Evolutionary conservation across 2,329 filamentous ascomycete genomes (phyloP), one percentile per base, ranked within the genome.

Genomic region (Aspergillus pseudotamarii): DNA sequence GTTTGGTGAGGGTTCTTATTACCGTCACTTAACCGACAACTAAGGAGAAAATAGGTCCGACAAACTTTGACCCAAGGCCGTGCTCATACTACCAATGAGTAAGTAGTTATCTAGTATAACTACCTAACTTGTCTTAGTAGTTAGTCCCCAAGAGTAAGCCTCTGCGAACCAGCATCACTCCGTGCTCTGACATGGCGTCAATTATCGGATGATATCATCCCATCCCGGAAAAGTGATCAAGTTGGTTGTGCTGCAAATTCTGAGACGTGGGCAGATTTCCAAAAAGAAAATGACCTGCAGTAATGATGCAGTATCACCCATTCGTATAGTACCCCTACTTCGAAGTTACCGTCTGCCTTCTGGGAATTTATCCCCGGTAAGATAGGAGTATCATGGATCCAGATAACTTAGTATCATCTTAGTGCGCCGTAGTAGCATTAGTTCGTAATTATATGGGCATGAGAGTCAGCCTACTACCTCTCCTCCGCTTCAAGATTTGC

Each of bases 281-380:
- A 62, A 32, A 51, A 51, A 12, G 48, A 51, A 59, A 58, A 32
- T 55, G 32, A 32, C 28, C 41, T 57, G 55, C 62, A 53, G 62
- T 61, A 64, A 64, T 51, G 48, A 43, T 61, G 55, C 62, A 59
- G 62, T 64, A 64, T 57, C 62, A 58, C 50, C 36, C 26, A 14
- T 36, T 26, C 21, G 30, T 36, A 23, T 38, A 36, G 51, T 38
- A 38, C 21, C 51, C 51, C 51, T 55, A 55, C 51, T 32, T 53
- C 4, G 28, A 48, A 28, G 6, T 55, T 51, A 30, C 48, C 32
- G 21, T 55, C 23, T 55, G 14, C 38, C 32, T 14, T 38, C n/a
- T 38, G 34, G 51, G 51, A 41, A 19, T 23, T 55, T 38, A 55
- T 55, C 32, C 51, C 51, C 51, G 32, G 51, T 38, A 55, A 38